Conservation (phyloP, 2,329 filamentous ascomycete genomes). For the Teratosphaeriaceae sp. region DNA sequence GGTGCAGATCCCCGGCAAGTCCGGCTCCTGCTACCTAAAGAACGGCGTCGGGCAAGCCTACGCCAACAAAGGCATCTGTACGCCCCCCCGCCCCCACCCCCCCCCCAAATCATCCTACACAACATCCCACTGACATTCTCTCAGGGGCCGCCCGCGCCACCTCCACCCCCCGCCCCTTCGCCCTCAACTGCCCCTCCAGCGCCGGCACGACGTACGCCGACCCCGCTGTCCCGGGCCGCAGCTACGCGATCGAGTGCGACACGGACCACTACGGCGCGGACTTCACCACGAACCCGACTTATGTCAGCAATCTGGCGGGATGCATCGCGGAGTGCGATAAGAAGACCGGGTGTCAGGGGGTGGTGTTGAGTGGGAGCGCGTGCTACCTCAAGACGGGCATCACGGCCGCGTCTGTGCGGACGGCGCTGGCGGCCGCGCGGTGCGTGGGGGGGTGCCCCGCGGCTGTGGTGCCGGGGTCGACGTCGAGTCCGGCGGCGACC, state of each 20-base stretch:
- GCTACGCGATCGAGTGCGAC: conserved; percentile 1
- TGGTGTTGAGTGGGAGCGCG: background rate
- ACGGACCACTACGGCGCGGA: background rate
- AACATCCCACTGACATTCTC: background rate
- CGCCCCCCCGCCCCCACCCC: background rate
- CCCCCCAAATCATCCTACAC: background rate
- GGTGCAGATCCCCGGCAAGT: background rate
- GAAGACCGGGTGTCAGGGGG: background rate
- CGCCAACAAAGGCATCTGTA: background rate
- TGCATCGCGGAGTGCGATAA: background rate
- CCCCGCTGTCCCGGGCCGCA: background rate
- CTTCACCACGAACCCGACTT: background rate
- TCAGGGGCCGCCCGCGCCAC: background rate
- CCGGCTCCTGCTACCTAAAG: conserved; percentile 1
- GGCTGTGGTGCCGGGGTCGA: background rate
- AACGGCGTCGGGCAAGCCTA: background rate
- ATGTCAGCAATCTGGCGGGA: background rate
- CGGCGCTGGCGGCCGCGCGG: background rate
- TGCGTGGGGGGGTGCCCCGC: background rate
- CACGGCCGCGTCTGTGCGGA: background rate
- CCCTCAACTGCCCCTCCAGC: background rate
- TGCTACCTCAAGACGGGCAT: conserved; percentile 1
- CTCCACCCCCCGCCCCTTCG: background rate
- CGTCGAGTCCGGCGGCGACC: background rate
- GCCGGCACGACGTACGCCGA: background rate